A percentile compares a stretch with the other conserved stretches of the same genome.
Conservation (phyloP, 306 rosid species). For the Quercus suber region DNA sequence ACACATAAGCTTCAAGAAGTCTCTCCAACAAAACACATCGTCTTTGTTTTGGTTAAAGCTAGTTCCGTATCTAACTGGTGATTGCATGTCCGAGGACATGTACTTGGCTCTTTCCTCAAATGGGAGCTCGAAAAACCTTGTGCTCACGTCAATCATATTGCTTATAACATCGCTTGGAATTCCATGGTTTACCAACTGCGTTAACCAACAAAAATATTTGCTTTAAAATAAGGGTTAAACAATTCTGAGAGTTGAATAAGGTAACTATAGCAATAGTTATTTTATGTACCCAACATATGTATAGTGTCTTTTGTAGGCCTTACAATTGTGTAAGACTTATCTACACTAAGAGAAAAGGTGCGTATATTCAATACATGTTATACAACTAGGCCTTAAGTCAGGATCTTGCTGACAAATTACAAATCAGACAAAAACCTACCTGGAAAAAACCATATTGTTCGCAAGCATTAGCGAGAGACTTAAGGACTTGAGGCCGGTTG, state of each 20-base stretch:
- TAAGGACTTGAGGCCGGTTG: conserved; percentile 47
- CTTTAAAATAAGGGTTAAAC: background rate
- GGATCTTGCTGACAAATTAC: background rate
- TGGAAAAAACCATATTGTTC: conserved; percentile 73
- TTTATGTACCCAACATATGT: too few species aligned
- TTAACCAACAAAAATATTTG: background rate
- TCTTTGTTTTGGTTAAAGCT: conserved; percentile 79
- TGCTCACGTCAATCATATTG: conserved; percentile 57
- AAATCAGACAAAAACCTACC: conserved; percentile 28
- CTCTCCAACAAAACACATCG: conserved; percentile 81
- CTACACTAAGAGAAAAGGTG: too few species aligned
- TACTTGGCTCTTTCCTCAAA: conserved; percentile 71
- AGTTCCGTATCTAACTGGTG: conserved; percentile 79
- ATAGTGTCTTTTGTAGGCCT: too few species aligned
- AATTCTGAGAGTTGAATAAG: too few species aligned
- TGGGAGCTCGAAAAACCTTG: conserved; percentile 69
- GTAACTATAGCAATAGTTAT: too few species aligned
- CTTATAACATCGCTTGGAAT: conserved; percentile 50
- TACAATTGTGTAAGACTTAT: too few species aligned
- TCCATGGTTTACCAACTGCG: conserved; percentile 78
- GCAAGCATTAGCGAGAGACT: conserved; percentile 59
- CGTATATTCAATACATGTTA: too few species aligned
- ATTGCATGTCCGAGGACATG: conserved; percentile 64
- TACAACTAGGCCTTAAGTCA: background rate
- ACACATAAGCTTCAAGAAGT: conserved; percentile 75